Evolutionary conservation across 352 stramenopile species (phyloP), one percentile per base, ranked within the genome.

Genomic region (Phytophthora pisi): DNA sequence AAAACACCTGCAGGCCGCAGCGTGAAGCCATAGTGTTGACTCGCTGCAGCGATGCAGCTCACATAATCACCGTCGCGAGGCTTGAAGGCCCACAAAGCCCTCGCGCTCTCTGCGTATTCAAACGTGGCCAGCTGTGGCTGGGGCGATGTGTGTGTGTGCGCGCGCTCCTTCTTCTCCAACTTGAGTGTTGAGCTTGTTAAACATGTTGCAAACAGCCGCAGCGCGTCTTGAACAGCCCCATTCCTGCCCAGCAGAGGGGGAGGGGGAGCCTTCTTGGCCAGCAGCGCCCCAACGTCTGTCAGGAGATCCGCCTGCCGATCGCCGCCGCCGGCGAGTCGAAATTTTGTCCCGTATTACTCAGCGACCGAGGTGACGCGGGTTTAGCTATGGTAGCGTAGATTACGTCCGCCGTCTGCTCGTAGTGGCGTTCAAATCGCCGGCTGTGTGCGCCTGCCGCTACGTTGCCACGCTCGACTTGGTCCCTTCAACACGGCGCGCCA

Each of bases 401-500:
- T 75, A 68, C 64, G 51, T 51, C 45, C 9, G 47, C 46, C 47
- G 68, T 72, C n/a, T 42, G 53, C 57, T 72, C 53, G 64, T 65
- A 74, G 51, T 60, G 69, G 23, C 45, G 24, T 20, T 16, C 69
- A 73, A 70, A 77, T 73, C 69, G 16, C 31, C 64, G 52, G 55
- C 59, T 74, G 69, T 28, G 30, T 67, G 69, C 69, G 45, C 20
- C 34, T 50, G 9, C 10, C 51, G 60, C 46, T 57, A 77, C 69
- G 60, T 77, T 73, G 65, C 50, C 28, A 53, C 23, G 57, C 60
- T 43, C 5, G 13, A 64, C 54, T 74, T 66, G 63, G 65, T 76
- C 64, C 45, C 50, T 75, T 75, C 46, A n/a, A 34, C 18, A 45
- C 7, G 26, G 26, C 66, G 51, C 45, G 51, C 26, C 5, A 28